Percentiles rank a stretch among this genome's conserved stretches.
phyloP scores from a whole-genome alignment of 768 basidiomycete species.

The Tricholomella constricta region DNA sequence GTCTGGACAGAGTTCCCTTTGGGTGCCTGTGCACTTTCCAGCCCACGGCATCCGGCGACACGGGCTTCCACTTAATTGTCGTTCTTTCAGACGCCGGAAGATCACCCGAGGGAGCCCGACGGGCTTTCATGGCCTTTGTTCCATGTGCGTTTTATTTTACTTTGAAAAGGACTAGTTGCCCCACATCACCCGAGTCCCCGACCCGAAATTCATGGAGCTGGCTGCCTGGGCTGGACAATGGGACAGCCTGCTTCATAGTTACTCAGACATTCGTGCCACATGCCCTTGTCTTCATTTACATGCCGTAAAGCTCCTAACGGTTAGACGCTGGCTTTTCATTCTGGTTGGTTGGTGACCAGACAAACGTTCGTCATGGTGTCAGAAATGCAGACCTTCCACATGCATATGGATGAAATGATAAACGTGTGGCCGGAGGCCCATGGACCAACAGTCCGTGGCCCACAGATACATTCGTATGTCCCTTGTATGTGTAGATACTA shows the following conservation, averaged over 20 bases:
- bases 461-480: too few species aligned
- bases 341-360: background rate
- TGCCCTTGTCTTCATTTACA: background rate
- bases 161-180: background rate
- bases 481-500: too few species aligned
- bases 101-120: background rate
- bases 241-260: background rate
- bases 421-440: background rate
- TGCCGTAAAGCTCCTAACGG: background rate
- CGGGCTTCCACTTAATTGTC: background rate
- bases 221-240: background rate
- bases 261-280: background rate
- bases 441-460: background rate
- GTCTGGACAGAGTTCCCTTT: too few species aligned
- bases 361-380: background rate
- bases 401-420: background rate
- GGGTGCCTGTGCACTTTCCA: background rate
- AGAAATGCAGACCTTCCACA: background rate
- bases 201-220: slow-evolving; percentile 4
- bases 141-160: background rate
- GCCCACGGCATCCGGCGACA: background rate
- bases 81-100: background rate
- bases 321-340: background rate
- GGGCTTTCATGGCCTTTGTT: background rate
- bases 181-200: slow-evolving; percentile 1